Conservation (phyloP, 768 basidiomycete genomes). For the Thelephora aurantiotincta region DNA sequence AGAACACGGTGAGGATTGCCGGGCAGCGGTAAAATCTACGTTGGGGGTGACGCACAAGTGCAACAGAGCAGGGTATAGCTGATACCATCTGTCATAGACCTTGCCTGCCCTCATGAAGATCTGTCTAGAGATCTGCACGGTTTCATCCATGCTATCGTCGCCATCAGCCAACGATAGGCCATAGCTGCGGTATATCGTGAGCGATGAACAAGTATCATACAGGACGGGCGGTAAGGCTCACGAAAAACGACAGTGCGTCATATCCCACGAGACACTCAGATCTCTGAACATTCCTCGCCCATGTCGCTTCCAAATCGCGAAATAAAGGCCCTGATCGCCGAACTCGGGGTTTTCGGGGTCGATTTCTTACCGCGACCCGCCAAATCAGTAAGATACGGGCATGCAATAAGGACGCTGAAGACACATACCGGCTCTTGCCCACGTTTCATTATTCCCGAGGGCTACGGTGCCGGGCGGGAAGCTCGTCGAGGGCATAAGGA, state of each 20-base stretch:
- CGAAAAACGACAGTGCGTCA: conserved; percentile 8
- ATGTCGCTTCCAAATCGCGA: conserved; percentile 6
- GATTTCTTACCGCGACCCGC: not conserved
- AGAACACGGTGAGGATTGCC: not conserved
- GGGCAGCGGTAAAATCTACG: not conserved
- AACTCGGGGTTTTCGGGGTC: conserved; percentile 8
- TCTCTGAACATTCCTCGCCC: conserved; percentile 4
- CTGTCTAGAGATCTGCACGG: conserved; percentile 1
- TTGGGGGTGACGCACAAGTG: conserved; percentile 2
- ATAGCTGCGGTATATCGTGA: not conserved
- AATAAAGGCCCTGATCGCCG: conserved; percentile 12
- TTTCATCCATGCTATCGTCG: conserved; percentile 1
- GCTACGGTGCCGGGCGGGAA: not conserved
- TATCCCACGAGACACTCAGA: conserved; percentile 7
- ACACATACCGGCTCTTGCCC: not conserved
- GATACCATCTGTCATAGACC: not conserved
- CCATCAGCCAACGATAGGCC: conserved; percentile 3
- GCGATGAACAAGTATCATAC: not conserved
- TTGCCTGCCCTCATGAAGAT: not conserved
- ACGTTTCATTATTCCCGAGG: not conserved
- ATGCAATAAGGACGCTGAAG: not conserved
- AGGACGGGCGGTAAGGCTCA: not conserved
- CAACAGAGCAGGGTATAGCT: conserved; percentile 3
- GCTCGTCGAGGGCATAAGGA: conserved; percentile 7
- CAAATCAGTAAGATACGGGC: not conserved